A percentile compares a stretch with the other conserved stretches of the same genome.
Evolutionary conservation across 768 basidiomycete genomes (phyloP).

Genomic region (Leccinum arenicola): DNA sequence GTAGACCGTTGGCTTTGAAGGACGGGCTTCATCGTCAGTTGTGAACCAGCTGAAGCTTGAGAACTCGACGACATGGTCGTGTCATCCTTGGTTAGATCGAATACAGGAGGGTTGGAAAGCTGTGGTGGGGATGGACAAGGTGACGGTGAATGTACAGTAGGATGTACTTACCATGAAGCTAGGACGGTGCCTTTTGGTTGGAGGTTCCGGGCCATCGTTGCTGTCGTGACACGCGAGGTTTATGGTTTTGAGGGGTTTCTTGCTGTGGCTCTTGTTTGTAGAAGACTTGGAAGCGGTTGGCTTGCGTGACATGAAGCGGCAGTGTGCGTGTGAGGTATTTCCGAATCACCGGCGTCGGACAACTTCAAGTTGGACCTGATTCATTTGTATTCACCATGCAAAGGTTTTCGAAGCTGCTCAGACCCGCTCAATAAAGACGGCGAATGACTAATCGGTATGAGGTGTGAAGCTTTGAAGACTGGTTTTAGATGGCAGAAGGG

Average conservation of each 20-base stretch:
- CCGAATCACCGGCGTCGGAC: too few relatives aligned
- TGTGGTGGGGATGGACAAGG: background rate
- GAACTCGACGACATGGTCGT: slow-evolving; percentile 4
- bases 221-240: slow-evolving; percentile 15
- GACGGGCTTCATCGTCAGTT: background rate
- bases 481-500: too few relatives aligned
- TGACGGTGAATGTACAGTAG: background rate
- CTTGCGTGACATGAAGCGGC: slow-evolving; percentile 21
- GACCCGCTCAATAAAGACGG: too few relatives aligned
- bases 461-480: too few relatives aligned
- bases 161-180: slow-evolving; percentile 10
- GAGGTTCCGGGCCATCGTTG: slow-evolving; percentile 16
- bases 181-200: slow-evolving; percentile 19
- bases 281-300: slow-evolving; percentile 4
- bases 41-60: slow-evolving; percentile 1
- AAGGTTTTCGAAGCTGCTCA: too few relatives aligned
- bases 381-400: too few relatives aligned
- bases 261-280: slow-evolving; percentile 9
- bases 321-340: too few relatives aligned
- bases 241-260: slow-evolving; percentile 23
- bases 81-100: slow-evolving; percentile 22
- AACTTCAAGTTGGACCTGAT: too few relatives aligned
- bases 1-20: background rate
- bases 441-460: too few relatives aligned
- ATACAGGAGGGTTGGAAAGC: slow-evolving; percentile 24